These are phyloP conservation scores for Saccharomyces kudriavzevii DNA, from an alignment of 805 yeast genomes.

Conservation along the genomic window DNA sequence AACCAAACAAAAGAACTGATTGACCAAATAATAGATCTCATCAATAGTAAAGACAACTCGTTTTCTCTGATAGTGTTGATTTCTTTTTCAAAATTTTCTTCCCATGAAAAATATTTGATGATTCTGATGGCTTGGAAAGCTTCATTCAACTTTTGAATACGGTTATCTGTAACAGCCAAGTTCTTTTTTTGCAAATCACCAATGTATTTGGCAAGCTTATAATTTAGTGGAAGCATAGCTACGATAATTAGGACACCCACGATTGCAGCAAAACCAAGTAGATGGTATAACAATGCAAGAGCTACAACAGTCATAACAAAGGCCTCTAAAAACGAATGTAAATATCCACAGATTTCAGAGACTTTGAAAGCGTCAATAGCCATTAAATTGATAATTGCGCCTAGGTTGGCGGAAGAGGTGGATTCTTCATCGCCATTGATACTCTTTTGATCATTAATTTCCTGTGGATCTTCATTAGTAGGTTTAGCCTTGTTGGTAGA, in stretches of 20 bases:
- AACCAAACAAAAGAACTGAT: slow-evolving; percentile 57
- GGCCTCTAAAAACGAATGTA: slow-evolving; percentile 68
- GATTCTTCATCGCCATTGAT: slow-evolving; percentile 33
- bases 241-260: slow-evolving; percentile 63
- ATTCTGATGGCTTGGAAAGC: slow-evolving; percentile 79
- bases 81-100: slow-evolving; percentile 58
- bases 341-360: slow-evolving; percentile 77
- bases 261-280: slow-evolving; percentile 77
- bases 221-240: slow-evolving; percentile 59
- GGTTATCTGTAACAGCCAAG: slow-evolving; percentile 72
- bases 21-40: slow-evolving; percentile 56
- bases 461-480: not conserved
- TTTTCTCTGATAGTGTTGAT: slow-evolving; percentile 60
- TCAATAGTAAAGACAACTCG: slow-evolving; percentile 50
- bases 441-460: slow-evolving; percentile 16
- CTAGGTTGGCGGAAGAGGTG: slow-evolving; percentile 48
- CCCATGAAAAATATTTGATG: slow-evolving; percentile 91
- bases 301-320: slow-evolving; percentile 56
- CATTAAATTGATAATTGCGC: slow-evolving; percentile 84
- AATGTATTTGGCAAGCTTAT: slow-evolving; percentile 47
- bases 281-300: slow-evolving; percentile 48
- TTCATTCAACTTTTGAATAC: slow-evolving; percentile 83
- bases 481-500: slow-evolving; percentile 27
- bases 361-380: slow-evolving; percentile 89
- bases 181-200: slow-evolving; percentile 59